phyloP scores from a whole-genome alignment of 139 green algal genomes.

The Zygnema circumcarinatum region DNA sequence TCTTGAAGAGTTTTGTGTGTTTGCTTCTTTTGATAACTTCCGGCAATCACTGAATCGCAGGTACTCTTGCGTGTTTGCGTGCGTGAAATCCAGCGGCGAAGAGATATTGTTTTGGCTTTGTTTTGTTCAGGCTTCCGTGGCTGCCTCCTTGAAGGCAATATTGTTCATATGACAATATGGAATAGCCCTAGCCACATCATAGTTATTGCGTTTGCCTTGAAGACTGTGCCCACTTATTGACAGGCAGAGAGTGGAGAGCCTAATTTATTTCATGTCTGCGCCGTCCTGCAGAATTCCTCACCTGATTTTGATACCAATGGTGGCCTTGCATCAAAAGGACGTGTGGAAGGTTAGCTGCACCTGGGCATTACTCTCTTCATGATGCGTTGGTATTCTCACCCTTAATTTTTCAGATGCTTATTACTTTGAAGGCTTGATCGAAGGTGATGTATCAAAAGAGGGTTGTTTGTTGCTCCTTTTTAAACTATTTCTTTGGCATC shows the following conservation, averaged over 20 bases:
- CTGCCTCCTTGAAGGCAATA: too few species aligned
- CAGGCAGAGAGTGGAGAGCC: neutral
- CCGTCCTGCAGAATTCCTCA: neutral
- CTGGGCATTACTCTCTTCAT: too few species aligned
- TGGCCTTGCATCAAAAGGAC: neutral
- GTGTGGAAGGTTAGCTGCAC: neutral
- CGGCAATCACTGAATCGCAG: neutral
- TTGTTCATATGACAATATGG: neutral
- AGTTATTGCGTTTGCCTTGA: neutral
- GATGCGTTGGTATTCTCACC: too few species aligned
- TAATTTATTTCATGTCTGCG: neutral
- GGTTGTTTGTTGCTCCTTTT: too few species aligned
- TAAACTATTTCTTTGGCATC: neutral
- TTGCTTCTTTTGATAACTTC: neutral
- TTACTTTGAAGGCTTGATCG: too few species aligned
- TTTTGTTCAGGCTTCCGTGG: too few species aligned
- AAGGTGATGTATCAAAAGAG: too few species aligned
- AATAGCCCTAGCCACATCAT: neutral
- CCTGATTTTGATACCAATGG: neutral
- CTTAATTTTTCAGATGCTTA: too few species aligned
- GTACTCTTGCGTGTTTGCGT: too few species aligned
- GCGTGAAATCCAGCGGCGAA: too few species aligned
- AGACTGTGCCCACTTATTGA: neutral
- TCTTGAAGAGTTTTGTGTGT: neutral
- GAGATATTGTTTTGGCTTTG: too few species aligned